phyloP scores from a whole-genome alignment of 306 rosid species.

The Trichosanthes truncata region DNA sequence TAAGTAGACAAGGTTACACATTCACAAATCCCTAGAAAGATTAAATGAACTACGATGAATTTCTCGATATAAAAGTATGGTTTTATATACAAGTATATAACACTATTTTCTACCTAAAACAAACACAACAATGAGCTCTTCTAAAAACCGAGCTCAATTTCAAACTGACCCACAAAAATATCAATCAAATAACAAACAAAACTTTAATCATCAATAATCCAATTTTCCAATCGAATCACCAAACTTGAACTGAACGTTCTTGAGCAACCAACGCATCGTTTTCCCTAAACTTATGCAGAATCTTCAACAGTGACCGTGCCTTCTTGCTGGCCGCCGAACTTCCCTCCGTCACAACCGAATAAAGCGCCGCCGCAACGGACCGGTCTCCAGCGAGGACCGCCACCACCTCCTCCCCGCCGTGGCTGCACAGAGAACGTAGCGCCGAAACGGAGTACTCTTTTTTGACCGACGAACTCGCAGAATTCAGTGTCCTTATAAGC shows the following conservation, averaged over 20 bases:
- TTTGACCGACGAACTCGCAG: slow-evolving; percentile 14
- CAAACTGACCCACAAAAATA: neutral
- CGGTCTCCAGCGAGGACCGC: slow-evolving; percentile 35
- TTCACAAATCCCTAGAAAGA: no score
- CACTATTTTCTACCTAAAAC: neutral
- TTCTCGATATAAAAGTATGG: neutral
- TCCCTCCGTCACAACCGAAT: slow-evolving; percentile 45
- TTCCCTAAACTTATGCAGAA: slow-evolving; percentile 48
- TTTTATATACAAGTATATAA: neutral
- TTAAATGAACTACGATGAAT: neutral
- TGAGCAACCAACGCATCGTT: slow-evolving; percentile 18
- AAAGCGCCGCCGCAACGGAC: slow-evolving; percentile 43
- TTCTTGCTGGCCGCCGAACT: slow-evolving; percentile 47
- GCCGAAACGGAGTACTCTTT: slow-evolving; percentile 59
- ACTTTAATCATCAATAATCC: neutral
- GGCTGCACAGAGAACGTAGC: slow-evolving; percentile 44
- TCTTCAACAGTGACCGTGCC: slow-evolving; percentile 48
- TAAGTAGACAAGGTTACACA: no score
- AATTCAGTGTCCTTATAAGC: slow-evolving; percentile 22
- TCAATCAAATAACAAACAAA: neutral
- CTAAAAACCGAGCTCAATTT: neutral
- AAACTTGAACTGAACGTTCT: slow-evolving; percentile 25
- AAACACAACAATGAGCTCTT: neutral
- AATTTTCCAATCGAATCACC: slow-evolving; percentile 15
- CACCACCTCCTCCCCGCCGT: slow-evolving; percentile 45